Base-by-base conservation (phyloP, 331 rosid species). In the Telfairia occidentalis region DNA sequence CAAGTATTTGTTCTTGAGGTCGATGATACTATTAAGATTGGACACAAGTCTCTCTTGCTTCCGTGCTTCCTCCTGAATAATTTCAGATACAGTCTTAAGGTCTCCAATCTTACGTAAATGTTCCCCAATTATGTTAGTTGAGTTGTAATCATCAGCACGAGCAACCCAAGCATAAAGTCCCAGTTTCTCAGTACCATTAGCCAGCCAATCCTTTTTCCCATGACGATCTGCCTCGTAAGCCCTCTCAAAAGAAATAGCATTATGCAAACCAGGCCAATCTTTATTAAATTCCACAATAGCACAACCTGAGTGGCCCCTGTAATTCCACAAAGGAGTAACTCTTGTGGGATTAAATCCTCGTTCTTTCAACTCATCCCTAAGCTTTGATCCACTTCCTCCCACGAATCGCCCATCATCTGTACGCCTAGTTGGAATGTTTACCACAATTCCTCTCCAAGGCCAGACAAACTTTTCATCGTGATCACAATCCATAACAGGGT, bases 101-200 rank as follows among this genome's bases (percentile, higher is more conserved):
- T 96, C 96, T 23, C 92, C 91, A 85, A 82, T 85, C 85, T 89
- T 96, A 48, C 82, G 86, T 38, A 95, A 82, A 66, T 86, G 83
- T 76, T 96, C 97, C 29, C 97, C 97, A 55, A 92, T 83, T 46
- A 87, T 80, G 71, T 80, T 85, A 77, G 64, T 67, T 78, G 78
- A 76, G 45, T 83, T 78, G 79, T 92, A 96, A 84, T 96, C 99
- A 76, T 87, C 92, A 32, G 79, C 84, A 74, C 90, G 92, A 4
- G 99, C 99, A 84, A 96, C 82, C 99, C 99, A 96, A 29, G 85
- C 99, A 84, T 89, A 96, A 58, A 90, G 83, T 78, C 97, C 99
- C 50, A 80, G 76, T 82, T 90, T 86, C 67, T 71, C 83, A 60
- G 60, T 80, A 76, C 76, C 61, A 40, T 78, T 64, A 73, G 84